Evolutionary conservation across 129 eudicot genomes (phyloP).

Genomic region (Heracleum sosnowskyi): DNA sequence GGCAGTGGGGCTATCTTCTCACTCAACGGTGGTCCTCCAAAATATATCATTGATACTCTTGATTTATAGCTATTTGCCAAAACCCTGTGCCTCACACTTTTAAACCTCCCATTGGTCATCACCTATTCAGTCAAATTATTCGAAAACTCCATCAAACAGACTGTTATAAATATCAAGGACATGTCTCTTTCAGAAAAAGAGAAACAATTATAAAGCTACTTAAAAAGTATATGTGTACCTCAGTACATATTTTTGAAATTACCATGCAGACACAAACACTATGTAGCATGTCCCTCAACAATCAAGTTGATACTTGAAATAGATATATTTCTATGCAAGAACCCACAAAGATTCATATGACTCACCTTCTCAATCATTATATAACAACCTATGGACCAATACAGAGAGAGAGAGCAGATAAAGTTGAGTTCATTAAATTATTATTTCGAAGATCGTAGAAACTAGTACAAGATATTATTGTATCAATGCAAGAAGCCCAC

Average conservation of each 20-base stretch:
- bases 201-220: not conserved
- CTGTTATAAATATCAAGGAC: not conserved
- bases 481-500: not conserved
- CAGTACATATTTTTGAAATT: not conserved
- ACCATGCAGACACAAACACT: not conserved
- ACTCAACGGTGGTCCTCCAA: constrained; percentile 63
- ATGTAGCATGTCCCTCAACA: not conserved
- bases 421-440: not conserved
- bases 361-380: not conserved
- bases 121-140: constrained; percentile 26
- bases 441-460: not conserved
- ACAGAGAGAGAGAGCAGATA: not conserved
- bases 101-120: constrained; percentile 60
- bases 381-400: not conserved
- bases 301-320: not conserved
- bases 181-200: not conserved
- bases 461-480: not conserved
- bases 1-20: constrained; percentile 59
- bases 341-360: not conserved
- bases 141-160: not conserved
- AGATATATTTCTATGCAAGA: not conserved
- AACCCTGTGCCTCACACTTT: constrained; percentile 52
- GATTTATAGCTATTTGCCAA: constrained; percentile 38
- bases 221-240: not conserved
- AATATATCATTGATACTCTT: constrained; percentile 53